Conservation (phyloP, 2,329 filamentous ascomycete genomes). For the Lasiodiplodia sp. region DNA sequence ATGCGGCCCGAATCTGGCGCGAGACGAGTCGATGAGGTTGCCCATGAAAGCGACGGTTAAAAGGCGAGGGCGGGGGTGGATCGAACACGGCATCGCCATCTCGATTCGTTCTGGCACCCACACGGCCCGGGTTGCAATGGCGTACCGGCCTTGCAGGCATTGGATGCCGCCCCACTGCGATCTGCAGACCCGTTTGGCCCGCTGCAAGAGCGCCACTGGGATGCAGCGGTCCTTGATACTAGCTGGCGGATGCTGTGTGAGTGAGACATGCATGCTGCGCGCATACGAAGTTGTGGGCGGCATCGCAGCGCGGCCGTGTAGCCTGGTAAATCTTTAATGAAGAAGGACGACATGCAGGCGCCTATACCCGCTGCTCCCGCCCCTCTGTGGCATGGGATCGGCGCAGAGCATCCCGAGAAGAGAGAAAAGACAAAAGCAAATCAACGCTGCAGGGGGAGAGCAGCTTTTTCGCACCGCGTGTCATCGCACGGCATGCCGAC, state of each 20-base stretch:
- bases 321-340: conserved; percentile 19
- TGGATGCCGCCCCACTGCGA: neutral
- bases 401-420: neutral
- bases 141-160: conserved; percentile 17
- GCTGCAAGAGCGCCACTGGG: conserved; percentile 18
- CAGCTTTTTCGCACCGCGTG: conserved; percentile 7
- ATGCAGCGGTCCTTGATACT: conserved; percentile 2
- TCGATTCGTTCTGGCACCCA: neutral
- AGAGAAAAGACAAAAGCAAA: neutral
- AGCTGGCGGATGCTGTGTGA: conserved; percentile 18
- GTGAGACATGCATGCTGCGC: conserved; percentile 23
- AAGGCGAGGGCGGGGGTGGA: neutral
- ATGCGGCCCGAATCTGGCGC: neutral
- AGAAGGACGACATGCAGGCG: conserved; percentile 15
- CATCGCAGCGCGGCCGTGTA: conserved; percentile 17
- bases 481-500: conserved; percentile 15
- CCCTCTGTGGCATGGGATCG: neutral
- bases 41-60: neutral
- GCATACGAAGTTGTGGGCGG: conserved; percentile 5
- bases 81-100: neutral
- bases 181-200: conserved; percentile 23
- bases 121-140: neutral
- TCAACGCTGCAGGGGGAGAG: neutral
- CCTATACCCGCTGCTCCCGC: neutral
- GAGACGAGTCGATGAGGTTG: neutral